These are phyloP conservation scores for Hirsutella minnesotensis DNA, from an alignment of 2,329 filamentous ascomycete genomes.

Conservation along the genomic window DNA sequence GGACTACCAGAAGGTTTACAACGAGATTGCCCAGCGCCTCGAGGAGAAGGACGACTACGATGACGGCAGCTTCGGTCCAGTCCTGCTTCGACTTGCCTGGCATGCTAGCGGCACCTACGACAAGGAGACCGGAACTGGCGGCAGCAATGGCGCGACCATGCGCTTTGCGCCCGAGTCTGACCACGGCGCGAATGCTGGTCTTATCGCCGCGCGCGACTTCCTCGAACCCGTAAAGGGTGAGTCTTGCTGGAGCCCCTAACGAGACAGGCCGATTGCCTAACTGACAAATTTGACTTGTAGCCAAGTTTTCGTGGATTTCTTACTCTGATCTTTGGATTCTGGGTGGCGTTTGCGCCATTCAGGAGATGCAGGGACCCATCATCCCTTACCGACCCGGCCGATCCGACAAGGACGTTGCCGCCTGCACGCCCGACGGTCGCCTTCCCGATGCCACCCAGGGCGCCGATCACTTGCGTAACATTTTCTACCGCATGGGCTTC, in stretches of 20 bases:
- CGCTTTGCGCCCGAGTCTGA: constrained; percentile 79
- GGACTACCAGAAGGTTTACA: constrained; percentile 93
- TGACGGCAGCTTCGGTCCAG: constrained; percentile 89
- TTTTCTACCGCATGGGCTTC: constrained; percentile 97
- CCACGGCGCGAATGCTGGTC: constrained; percentile 89
- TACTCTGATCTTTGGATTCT: constrained; percentile 98
- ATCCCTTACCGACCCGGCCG: constrained; percentile 87
- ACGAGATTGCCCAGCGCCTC: constrained; percentile 66
- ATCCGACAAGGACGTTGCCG: constrained; percentile 62
- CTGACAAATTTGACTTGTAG: constrained; percentile 5
- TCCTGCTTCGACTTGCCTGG: constrained; percentile 85
- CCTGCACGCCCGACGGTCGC: constrained; percentile 90
- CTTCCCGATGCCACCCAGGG: constrained; percentile 69
- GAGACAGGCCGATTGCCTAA: not conserved
- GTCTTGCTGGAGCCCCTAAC: no score
- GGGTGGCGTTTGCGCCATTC: constrained; percentile 70
- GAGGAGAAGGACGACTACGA: constrained; percentile 93
- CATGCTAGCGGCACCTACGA: constrained; percentile 90
- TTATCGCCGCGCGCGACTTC: constrained; percentile 80
- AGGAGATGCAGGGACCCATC: constrained; percentile 85
- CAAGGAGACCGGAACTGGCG: constrained; percentile 75
- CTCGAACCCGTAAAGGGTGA: constrained; percentile 79
- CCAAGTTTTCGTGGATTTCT: constrained; percentile 83
- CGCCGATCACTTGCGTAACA: constrained; percentile 70
- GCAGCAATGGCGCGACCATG: constrained; percentile 96